Percentiles rank a stretch among this genome's conserved stretches.
These are phyloP conservation scores for Fomitopsis palustris DNA, from an alignment of 1,284 basidiomycete species.

Conservation along the genomic window DNA sequence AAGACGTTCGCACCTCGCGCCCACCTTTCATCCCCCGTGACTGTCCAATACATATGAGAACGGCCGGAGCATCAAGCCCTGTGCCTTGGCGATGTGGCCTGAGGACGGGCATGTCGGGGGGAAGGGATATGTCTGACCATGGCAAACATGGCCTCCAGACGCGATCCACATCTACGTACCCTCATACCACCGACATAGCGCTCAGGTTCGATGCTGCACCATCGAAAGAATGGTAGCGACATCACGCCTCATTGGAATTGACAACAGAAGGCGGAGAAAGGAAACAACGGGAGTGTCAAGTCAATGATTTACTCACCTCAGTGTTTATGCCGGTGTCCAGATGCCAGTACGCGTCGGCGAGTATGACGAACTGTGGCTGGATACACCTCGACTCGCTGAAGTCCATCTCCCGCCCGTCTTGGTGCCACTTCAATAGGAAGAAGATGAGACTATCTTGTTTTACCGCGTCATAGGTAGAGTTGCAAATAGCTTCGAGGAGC, in stretches of 20 bases:
- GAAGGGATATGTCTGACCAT: too few relatives aligned
- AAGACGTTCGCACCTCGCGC: too few relatives aligned
- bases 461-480: conserved; percentile 62
- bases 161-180: too few relatives aligned
- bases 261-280: not conserved
- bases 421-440: conserved; percentile 72
- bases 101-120: too few relatives aligned
- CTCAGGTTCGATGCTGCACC: too few relatives aligned
- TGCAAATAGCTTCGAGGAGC: conserved; percentile 58
- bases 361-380: conserved; percentile 65
- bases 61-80: too few relatives aligned
- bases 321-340: conserved; percentile 66
- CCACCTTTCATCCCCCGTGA: too few relatives aligned
- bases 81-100: too few relatives aligned
- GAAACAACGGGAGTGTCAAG: not conserved
- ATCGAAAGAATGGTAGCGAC: too few relatives aligned
- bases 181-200: too few relatives aligned
- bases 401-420: conserved; percentile 54
- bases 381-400: conserved; percentile 58
- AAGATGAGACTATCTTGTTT: conserved; percentile 78
- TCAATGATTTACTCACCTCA: conserved; percentile 41
- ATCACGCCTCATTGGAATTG: not conserved
- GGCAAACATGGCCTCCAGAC: too few relatives aligned
- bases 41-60: too few relatives aligned
- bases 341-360: conserved; percentile 79